phyloP scores from a whole-genome alignment of 2,329 filamentous ascomycete species.

The Ophiostoma sp. region DNA sequence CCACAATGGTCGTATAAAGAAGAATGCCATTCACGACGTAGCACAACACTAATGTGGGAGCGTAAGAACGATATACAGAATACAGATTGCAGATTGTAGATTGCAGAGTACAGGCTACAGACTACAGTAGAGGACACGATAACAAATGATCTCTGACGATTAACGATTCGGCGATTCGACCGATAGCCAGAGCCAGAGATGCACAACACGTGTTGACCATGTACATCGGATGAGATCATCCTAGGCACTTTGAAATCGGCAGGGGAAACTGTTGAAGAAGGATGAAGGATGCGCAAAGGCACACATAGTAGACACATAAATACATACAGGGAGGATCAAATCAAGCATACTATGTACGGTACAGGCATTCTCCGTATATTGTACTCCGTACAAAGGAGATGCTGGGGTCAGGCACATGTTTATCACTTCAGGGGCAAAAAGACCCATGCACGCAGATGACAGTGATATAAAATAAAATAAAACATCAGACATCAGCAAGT shows the following conservation, averaged over 20 bases:
- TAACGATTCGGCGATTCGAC: neutral
- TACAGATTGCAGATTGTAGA: neutral
- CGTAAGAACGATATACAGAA: neutral
- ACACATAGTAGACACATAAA: neutral
- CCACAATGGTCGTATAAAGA: neutral
- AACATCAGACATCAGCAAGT: neutral
- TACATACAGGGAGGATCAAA: neutral
- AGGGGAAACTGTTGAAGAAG: neutral
- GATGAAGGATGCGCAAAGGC: neutral
- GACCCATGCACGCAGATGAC: neutral
- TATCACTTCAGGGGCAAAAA: neutral
- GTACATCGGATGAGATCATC: neutral
- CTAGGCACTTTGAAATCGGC: neutral
- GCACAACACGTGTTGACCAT: conserved; percentile 2
- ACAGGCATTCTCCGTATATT: neutral
- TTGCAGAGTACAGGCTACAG: neutral
- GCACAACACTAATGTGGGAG: neutral
- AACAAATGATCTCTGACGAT: neutral
- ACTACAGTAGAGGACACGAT: neutral
- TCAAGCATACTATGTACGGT: neutral
- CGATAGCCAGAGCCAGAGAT: neutral
- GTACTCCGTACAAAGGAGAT: neutral
- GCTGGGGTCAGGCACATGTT: neutral
- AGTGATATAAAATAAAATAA: too few relatives aligned
- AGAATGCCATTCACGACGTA: neutral